Percentiles rank a stretch among this genome's conserved stretches.
These are phyloP conservation scores for Geotrichum aggregatum DNA, from an alignment of 1,139 yeast genomes.

Conservation along the genomic window DNA sequence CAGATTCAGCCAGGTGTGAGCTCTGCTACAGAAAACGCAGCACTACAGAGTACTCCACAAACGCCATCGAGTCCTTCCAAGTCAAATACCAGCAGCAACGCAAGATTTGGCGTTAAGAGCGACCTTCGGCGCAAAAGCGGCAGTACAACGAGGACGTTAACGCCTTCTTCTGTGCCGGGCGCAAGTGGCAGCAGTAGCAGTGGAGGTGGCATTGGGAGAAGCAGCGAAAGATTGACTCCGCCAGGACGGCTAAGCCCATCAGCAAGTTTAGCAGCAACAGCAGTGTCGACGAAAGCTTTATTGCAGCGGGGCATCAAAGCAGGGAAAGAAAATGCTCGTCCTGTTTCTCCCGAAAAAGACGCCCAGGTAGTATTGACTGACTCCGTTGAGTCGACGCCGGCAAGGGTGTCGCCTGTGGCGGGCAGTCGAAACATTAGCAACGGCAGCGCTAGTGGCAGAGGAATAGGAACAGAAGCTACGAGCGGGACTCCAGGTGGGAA, in stretches of 20 bases:
- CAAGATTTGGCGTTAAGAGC: slow-evolving; percentile 26
- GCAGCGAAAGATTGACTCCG: not conserved
- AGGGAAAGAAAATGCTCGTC: slow-evolving; percentile 13
- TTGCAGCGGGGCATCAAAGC: not conserved
- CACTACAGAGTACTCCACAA: too few species aligned
- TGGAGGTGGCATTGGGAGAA: too few species aligned
- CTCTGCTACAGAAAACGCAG: not conserved
- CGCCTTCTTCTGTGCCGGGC: too few species aligned
- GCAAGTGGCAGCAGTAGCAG: too few species aligned
- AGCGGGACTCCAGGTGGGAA: too few species aligned
- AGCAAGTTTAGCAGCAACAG: not conserved
- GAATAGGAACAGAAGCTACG: too few species aligned
- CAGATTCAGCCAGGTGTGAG: not conserved
- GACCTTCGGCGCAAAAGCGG: slow-evolving; percentile 24
- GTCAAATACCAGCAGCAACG: not conserved
- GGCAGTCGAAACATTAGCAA: not conserved
- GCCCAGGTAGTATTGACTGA: not conserved
- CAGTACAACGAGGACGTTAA: too few species aligned
- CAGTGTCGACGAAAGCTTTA: too few species aligned
- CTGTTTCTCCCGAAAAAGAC: slow-evolving; percentile 6
- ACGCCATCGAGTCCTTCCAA: not conserved
- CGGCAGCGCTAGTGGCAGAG: too few species aligned
- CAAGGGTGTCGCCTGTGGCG: not conserved
- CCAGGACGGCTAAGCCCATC: not conserved
- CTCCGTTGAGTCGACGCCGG: not conserved